Evolutionary conservation across 2,329 filamentous ascomycete genomes (phyloP), one percentile per base, ranked within the genome.

Genomic region (Ophiosphaerella korrae): DNA sequence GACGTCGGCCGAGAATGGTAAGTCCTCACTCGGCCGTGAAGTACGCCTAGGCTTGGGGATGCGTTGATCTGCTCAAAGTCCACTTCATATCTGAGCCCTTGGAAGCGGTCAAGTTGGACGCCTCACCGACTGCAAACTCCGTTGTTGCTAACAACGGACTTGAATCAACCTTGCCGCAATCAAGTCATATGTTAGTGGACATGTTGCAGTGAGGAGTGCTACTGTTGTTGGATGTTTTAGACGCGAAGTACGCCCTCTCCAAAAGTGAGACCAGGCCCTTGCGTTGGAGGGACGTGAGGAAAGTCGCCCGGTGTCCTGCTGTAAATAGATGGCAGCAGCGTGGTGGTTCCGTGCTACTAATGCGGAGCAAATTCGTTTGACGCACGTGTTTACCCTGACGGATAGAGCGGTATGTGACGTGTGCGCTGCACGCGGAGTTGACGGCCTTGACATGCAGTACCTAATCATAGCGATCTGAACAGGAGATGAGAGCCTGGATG

Each of bases 141-240:
- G 26, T 29, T 8, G 11, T 11, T 29, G 8, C 26, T 29, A 29
- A 23, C 36, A 23, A 23, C 52, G 48, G 35, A 37, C 41, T 59
- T 58, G 64, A 60, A 58, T 63, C 60, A 58, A 65, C 48, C 50
- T 57, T 49, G 18, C 18, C 36, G 36, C 18, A 24, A 23, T 18
- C 18, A 39, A 39, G 21, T 23, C 11, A 12, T 24, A 18, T 24
- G 13, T 39, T n/a, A 2, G 13, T 26, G 57, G 56, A 56, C 54
- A 55, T 58, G 39, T 61, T 62, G 59, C 63, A 59, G 62, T 67
- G 63, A 55, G 43, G 35, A 50, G 35, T 45, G 23, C 41, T 18
- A 41, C 39, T 54, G 41, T 45, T 54, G 43, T 53, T 45, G 43
- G 51, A 57, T 51, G 49, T 61, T 55, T 47, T 56, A 51, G 50